Conservation (phyloP, 768 basidiomycete species). For the Mrakia hoshinonis region DNA sequence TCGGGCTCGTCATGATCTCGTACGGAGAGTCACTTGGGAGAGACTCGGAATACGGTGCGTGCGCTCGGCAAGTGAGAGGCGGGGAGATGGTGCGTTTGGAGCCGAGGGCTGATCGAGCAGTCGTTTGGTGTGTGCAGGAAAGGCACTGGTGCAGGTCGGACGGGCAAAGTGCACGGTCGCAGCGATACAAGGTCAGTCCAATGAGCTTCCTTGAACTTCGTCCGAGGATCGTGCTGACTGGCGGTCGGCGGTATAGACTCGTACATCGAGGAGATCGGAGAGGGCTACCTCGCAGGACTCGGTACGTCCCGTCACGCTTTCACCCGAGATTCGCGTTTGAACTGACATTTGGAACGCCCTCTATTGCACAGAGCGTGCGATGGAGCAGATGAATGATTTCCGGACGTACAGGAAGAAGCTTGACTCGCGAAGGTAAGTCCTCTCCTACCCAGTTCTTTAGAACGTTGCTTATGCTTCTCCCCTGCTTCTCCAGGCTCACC, state of each 20-base stretch:
- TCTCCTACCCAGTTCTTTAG: neutral
- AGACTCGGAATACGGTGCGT: slow-evolving; percentile 61
- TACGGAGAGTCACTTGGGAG: slow-evolving; percentile 75
- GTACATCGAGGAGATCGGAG: slow-evolving; percentile 45
- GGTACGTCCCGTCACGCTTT: slow-evolving; percentile 33
- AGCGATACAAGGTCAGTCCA: slow-evolving; percentile 68
- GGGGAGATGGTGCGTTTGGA: neutral
- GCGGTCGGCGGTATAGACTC: neutral
- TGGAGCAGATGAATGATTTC: slow-evolving; percentile 73
- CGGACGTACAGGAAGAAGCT: slow-evolving; percentile 72
- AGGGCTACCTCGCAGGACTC: slow-evolving; percentile 62
- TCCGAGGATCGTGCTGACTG: neutral
- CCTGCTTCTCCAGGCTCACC: slow-evolving; percentile 49
- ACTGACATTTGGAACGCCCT: neutral
- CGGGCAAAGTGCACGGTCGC: slow-evolving; percentile 79
- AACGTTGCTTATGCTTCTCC: neutral
- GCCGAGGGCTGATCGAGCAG: neutral
- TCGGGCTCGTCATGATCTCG: slow-evolving; percentile 77
- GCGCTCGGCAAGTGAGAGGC: too few species aligned
- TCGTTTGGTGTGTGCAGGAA: slow-evolving; percentile 46
- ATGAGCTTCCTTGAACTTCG: slow-evolving; percentile 46
- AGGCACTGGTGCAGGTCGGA: slow-evolving; percentile 64
- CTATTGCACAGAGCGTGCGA: slow-evolving; percentile 45
- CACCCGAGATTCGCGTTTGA: neutral
- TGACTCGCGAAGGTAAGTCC: slow-evolving; percentile 64